Conservation (phyloP, 257 asterid species). For the Solanum piurae region DNA sequence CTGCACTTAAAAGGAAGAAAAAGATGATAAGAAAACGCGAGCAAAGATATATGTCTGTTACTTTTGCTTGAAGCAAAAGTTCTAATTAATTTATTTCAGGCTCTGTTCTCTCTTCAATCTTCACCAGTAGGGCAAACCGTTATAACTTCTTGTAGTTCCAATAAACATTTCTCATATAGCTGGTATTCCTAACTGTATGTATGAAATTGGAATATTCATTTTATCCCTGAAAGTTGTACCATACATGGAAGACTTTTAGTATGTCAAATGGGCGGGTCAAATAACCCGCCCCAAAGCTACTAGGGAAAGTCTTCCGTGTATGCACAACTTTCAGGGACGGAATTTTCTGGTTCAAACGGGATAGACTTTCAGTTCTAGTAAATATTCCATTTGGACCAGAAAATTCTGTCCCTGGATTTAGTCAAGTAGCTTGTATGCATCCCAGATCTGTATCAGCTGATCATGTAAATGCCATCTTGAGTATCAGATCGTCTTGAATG, state of each 20-base stretch:
- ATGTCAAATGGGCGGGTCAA: too few relatives aligned
- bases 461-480: background rate
- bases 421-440: background rate
- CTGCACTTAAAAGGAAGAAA: background rate
- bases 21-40: background rate
- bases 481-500: background rate
- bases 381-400: background rate
- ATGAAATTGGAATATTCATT: background rate
- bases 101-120: background rate
- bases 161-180: background rate
- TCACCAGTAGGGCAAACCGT: background rate
- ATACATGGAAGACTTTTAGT: background rate
- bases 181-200: background rate
- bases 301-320: too few relatives aligned
- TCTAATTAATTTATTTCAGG: background rate
- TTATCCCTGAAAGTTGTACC: background rate
- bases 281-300: too few relatives aligned
- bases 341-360: too few relatives aligned
- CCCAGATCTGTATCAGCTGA: background rate
- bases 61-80: background rate
- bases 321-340: too few relatives aligned
- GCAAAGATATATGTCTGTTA: background rate
- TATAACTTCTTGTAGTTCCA: background rate
- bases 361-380: background rate
- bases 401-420: background rate